Percentiles rank a stretch among this genome's conserved stretches.
phyloP scores from a whole-genome alignment of 2,329 filamentous ascomycete genomes.

The Epichloe gansuensis region DNA sequence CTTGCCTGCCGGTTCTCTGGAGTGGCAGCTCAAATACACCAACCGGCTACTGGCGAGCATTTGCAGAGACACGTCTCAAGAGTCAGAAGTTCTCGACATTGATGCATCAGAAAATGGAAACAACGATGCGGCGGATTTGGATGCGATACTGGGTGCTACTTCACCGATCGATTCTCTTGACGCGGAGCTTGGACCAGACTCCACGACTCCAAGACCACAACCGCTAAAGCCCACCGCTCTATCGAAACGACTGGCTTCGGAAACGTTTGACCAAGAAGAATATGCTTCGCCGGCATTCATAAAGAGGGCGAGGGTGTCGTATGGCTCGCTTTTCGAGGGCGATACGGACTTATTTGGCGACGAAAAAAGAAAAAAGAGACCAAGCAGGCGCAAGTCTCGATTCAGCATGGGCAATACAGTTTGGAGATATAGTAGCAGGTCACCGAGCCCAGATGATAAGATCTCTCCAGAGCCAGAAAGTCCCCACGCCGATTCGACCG shows the following conservation, averaged over 20 bases:
- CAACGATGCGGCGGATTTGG: slow-evolving; percentile 5
- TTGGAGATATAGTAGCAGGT: slow-evolving; percentile 64
- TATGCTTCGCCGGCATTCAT: slow-evolving; percentile 72
- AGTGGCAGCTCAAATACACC: slow-evolving; percentile 46
- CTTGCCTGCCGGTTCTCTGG: slow-evolving; percentile 37
- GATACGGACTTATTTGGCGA: slow-evolving; percentile 59
- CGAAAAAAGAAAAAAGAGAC: slow-evolving; percentile 24
- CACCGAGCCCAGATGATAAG: slow-evolving; percentile 53
- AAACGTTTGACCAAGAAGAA: slow-evolving; percentile 31
- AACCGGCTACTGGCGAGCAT: slow-evolving; percentile 34
- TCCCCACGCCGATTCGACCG: slow-evolving; percentile 9
- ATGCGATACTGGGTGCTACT: neutral
- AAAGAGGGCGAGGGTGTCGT: slow-evolving; percentile 56
- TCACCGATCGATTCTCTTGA: neutral
- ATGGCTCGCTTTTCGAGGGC: slow-evolving; percentile 51
- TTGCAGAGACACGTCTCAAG: slow-evolving; percentile 29
- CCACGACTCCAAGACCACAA: slow-evolving; percentile 4
- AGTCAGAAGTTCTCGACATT: slow-evolving; percentile 39
- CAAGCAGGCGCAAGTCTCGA: slow-evolving; percentile 50
- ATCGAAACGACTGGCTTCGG: slow-evolving; percentile 22
- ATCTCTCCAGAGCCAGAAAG: slow-evolving; percentile 12
- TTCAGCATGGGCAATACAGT: slow-evolving; percentile 52
- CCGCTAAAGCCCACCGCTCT: slow-evolving; percentile 10
- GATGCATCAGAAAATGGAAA: slow-evolving; percentile 20
- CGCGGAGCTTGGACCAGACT: neutral